Base-by-base conservation (phyloP, 164 flowering plant genomes). In the Liriodendron chinense region DNA sequence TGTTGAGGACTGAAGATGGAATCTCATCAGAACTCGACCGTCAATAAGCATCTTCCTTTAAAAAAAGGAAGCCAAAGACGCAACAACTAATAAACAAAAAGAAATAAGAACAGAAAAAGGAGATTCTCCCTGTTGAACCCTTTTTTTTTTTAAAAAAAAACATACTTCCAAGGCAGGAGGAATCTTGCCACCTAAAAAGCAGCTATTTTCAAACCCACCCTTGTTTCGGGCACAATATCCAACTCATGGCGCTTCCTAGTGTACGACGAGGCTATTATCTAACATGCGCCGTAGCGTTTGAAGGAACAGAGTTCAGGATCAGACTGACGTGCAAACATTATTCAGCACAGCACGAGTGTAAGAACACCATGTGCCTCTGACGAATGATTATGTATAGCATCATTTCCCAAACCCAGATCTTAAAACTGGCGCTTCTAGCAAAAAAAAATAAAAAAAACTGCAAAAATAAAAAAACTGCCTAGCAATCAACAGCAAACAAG, bases 321-420 rank as follows among this genome's bases (percentile, higher is more conserved):
- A 84, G 85, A 82, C 83, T 84, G 85, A 80, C 85, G 79, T 80
- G 83, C 85, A 76, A 82, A 83, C 56, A 53, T 68, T 25, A 75
- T 77, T 74, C 77, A 82, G 75, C 80, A 75, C 66, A 71, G 83
- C 82, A 67, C 34, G 20, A 56, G 43, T 34, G 43, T 34, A 34
- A 34, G 43, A 34, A 34, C 43, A 25, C 25, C n/a, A 48, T 9
- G 56, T 47, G 69, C 69, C 69, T 78, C 76, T 72, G 80, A 68
- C 69, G 23, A 53, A 8, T 61, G 43, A 47, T 13, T 9, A 47
- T 53, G 1, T 67, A 3, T 72, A 50, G 28, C 80, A 68, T 69
- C 80, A 72, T 62, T 80, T 79, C 83, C 86, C 78, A 75, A 75
- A 61, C 5, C 7, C 9, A 65, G 13, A 23, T 34, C 7, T 9